Evolutionary conservation across 805 yeast genomes (phyloP).

Genomic region (Starmerella floricola): DNA sequence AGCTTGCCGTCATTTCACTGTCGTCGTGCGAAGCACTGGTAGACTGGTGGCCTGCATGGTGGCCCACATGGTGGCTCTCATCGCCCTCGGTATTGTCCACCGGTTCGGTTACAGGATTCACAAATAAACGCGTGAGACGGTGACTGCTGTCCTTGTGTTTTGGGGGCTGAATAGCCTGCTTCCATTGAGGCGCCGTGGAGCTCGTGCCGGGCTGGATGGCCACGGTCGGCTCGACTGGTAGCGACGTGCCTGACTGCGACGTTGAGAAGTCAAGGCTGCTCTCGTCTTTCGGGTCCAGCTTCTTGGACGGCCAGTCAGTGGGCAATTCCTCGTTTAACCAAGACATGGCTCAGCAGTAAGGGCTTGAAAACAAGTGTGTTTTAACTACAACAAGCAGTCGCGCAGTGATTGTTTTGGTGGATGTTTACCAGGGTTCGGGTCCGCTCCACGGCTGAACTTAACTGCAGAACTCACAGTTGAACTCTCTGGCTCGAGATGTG

Average conservation of each 20-base stretch:
- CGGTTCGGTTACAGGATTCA: not conserved
- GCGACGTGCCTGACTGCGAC: slow-evolving; percentile 8
- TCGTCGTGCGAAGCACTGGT: not conserved
- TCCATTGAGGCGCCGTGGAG: slow-evolving; percentile 15
- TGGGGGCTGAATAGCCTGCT: slow-evolving; percentile 12
- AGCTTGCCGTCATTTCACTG: not conserved
- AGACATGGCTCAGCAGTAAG: slow-evolving; percentile 11
- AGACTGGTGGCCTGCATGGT: too few relatives aligned
- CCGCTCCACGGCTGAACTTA: too few relatives aligned
- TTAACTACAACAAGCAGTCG: not conserved
- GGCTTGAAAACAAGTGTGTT: not conserved
- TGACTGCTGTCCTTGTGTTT: not conserved
- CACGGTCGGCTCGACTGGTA: slow-evolving; percentile 15
- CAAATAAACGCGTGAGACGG: slow-evolving; percentile 8
- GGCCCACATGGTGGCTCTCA: not conserved
- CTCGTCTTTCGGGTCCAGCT: not conserved
- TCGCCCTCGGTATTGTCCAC: not conserved
- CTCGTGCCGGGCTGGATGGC: slow-evolving; percentile 13
- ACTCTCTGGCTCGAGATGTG: too few relatives aligned
- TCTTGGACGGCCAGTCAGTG: slow-evolving; percentile 18
- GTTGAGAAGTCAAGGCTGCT: slow-evolving; percentile 9
- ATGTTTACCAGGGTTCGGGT: too few relatives aligned
- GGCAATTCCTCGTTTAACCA: slow-evolving; percentile 21
- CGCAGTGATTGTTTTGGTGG: not conserved
- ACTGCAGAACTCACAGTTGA: too few relatives aligned